Conservation (phyloP, 2,329 filamentous ascomycete genomes). For the Celoporthe dispersa region DNA sequence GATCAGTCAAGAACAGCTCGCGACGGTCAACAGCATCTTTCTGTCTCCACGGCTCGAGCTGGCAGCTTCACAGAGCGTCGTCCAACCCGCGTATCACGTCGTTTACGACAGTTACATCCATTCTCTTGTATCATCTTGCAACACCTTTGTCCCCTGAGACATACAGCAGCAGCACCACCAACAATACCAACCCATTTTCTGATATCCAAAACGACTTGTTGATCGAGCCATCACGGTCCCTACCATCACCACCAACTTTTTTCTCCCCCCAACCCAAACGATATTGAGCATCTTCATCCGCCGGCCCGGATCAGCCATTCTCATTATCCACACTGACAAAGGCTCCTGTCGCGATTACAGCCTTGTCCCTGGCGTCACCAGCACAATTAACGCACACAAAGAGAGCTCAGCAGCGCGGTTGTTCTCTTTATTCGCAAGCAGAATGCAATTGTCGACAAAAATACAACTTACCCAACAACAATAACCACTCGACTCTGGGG, state of each 20-base stretch:
- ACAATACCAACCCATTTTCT: slow-evolving; percentile 15
- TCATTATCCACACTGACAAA: slow-evolving; percentile 9
- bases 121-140: slow-evolving; percentile 15
- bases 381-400: slow-evolving; percentile 19
- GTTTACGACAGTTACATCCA: slow-evolving; percentile 21
- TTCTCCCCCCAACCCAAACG: neutral
- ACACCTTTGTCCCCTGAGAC: slow-evolving; percentile 9
- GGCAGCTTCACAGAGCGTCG: neutral
- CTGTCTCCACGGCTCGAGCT: neutral
- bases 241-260: slow-evolving; percentile 12
- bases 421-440: slow-evolving; percentile 8
- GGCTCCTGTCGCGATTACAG: neutral
- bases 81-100: slow-evolving; percentile 15
- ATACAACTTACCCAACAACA: slow-evolving; percentile 12
- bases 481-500: slow-evolving; percentile 23
- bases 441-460: slow-evolving; percentile 26
- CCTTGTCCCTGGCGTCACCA: slow-evolving; percentile 14
- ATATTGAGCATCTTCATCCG: slow-evolving; percentile 22
- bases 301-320: slow-evolving; percentile 27
- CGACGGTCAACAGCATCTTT: neutral
- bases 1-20: neutral
- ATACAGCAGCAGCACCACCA: neutral
- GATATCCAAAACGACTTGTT: slow-evolving; percentile 1
- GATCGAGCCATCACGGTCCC: slow-evolving; percentile 24
- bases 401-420: slow-evolving; percentile 14